Percentiles rank a stretch among this genome's conserved stretches.
Evolutionary conservation across 306 rosid species (phyloP).

Genomic region (barrel medic (Medicago truncatula)): MtrunA17r5.0-ANR NC_053044.1:21677501-21678000

Average conservation of each 20-base stretch:
- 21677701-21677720: background rate
- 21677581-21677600: background rate
- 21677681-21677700: background rate
- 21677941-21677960: conserved; percentile 18
- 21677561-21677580: conserved; percentile 3
- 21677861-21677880: conserved; percentile 1
- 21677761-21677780: conserved; percentile 3
- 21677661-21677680: background rate
- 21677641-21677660: conserved; percentile 9
- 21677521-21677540: conserved; percentile 81
- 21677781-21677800: background rate
- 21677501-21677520: conserved; percentile 66
- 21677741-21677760: background rate
- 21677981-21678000: no score
- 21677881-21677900: conserved; percentile 9
- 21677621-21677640: conserved; percentile 14
- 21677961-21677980: background rate
- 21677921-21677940: conserved; percentile 6
- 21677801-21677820: background rate
- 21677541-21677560: conserved; percentile 83
- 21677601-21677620: conserved; percentile 7
- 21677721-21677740: background rate
- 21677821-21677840: background rate
- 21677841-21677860: conserved; percentile 8
- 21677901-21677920: background rate